phyloP scores from a whole-genome alignment of 1,284 basidiomycete species.

The Pseudozyma hubeiensis region DNA sequence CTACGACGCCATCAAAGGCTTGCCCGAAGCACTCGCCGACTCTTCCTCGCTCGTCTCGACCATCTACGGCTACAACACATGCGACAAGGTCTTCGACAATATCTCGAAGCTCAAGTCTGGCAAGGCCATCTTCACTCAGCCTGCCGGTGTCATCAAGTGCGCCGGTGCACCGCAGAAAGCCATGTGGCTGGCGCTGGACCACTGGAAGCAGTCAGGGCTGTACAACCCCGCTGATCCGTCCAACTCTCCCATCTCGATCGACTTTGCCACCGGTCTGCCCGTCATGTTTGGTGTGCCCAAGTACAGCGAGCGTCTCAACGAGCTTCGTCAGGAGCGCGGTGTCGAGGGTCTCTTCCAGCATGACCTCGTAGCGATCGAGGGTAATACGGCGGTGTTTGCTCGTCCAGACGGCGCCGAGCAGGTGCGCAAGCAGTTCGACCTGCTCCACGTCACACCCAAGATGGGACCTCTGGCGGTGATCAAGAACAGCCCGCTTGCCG shows the following conservation, averaged over 20 bases:
- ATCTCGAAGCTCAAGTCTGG: constrained; percentile 78
- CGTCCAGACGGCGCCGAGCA: constrained; percentile 45
- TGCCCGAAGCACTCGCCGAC: constrained; percentile 81
- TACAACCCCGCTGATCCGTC: constrained; percentile 60
- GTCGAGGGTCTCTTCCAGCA: constrained; percentile 84
- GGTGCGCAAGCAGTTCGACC: constrained; percentile 80
- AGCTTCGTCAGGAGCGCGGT: constrained; percentile 81
- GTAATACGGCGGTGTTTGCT: constrained; percentile 81
- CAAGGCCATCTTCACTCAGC: constrained; percentile 94
- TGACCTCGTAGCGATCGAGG: constrained; percentile 80
- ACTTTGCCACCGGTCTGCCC: constrained; percentile 88
- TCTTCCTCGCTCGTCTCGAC: constrained; percentile 84
- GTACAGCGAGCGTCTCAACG: constrained; percentile 87
- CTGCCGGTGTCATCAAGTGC: constrained; percentile 93
- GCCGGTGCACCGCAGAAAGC: constrained; percentile 78
- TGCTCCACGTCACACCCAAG: constrained; percentile 89
- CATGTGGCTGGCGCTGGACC: constrained; percentile 65
- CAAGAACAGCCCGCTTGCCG: constrained; percentile 74
- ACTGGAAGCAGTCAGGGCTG: constrained; percentile 58
- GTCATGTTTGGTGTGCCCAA: constrained; percentile 88
- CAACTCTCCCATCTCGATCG: constrained; percentile 73
- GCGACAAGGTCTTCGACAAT: constrained; percentile 58
- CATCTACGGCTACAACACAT: constrained; percentile 77
- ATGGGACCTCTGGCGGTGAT: constrained; percentile 88
- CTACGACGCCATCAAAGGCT: constrained; percentile 78